Conservation (phyloP, 1,139 yeast genomes). For the Blastobotrys petasosporus region DNA sequence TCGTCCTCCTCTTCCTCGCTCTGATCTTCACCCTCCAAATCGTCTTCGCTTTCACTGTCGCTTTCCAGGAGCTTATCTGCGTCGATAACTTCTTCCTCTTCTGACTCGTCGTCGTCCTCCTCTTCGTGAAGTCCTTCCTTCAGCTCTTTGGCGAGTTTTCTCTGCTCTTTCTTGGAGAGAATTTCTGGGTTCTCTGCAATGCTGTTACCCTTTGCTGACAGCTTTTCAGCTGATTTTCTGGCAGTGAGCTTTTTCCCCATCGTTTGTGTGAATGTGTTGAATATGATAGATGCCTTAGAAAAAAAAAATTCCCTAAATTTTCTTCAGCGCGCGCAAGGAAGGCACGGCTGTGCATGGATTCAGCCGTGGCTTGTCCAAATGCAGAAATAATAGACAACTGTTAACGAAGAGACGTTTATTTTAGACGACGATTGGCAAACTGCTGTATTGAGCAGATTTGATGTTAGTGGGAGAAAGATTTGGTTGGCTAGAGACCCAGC, state of each 20-base stretch:
- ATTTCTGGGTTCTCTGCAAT: constrained; percentile 10
- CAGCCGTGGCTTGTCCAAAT: too few relatives aligned
- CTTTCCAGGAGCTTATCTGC: constrained; percentile 13
- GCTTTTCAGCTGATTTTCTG: neutral
- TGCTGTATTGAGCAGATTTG: too few relatives aligned
- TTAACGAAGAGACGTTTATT: too few relatives aligned
- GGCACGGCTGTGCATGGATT: too few relatives aligned
- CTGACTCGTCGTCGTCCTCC: constrained; percentile 20
- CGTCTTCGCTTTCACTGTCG: constrained; percentile 21
- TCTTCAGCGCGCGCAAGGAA: too few relatives aligned
- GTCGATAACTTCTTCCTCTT: constrained; percentile 22
- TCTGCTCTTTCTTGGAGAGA: constrained; percentile 26
- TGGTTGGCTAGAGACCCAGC: too few relatives aligned
- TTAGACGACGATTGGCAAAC: too few relatives aligned
- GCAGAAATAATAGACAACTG: too few relatives aligned
- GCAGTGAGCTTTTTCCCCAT: neutral
- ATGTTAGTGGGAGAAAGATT: too few relatives aligned
- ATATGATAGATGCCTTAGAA: neutral
- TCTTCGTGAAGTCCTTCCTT: constrained; percentile 18
- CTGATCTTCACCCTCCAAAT: constrained; percentile 23
- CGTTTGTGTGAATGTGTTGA: neutral
- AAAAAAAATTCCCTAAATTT: neutral
- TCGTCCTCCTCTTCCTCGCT: constrained; percentile 43
- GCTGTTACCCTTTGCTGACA: constrained; percentile 9
- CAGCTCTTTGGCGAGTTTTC: constrained; percentile 20